Percentiles rank a stretch among this genome's conserved stretches.
Evolutionary conservation across 306 rosid genomes (phyloP).

Genomic region (Dalbergia cultrata): DNA sequence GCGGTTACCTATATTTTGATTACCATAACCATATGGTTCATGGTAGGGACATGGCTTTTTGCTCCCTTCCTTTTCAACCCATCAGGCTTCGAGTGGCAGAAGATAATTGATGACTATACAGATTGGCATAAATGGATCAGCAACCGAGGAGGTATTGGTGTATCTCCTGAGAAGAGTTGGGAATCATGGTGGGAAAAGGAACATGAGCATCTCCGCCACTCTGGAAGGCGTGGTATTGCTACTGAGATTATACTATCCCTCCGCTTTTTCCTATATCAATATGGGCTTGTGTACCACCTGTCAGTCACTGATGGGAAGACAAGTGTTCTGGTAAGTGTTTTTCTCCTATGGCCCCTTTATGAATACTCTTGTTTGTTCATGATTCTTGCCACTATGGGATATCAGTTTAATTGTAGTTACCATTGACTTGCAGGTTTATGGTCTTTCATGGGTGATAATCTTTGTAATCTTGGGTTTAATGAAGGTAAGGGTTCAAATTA

Average conservation of each 20-base stretch:
- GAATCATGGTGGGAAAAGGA: constrained; percentile 99
- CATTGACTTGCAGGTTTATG: constrained; percentile 74
- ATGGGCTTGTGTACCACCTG: constrained; percentile 92
- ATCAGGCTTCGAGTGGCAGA: constrained; percentile 99
- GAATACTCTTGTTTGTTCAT: constrained; percentile 6
- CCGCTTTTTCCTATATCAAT: constrained; percentile 90
- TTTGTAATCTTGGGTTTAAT: constrained; percentile 67
- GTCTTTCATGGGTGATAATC: constrained; percentile 87
- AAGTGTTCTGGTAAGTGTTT: constrained; percentile 70
- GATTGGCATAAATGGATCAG: constrained; percentile 98
- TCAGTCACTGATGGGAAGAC: constrained; percentile 53
- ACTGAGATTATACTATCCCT: constrained; percentile 83
- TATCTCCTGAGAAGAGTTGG: constrained; percentile 85
- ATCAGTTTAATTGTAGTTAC: constrained; percentile 44
- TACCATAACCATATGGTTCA: constrained; percentile 90
- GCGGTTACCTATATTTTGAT: constrained; percentile 72
- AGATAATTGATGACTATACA: constrained; percentile 93
- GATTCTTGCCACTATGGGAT: constrained; percentile 10
- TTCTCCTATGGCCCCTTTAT: constrained; percentile 21
- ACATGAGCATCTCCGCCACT: constrained; percentile 75
- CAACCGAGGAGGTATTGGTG: constrained; percentile 92
- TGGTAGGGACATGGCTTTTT: constrained; percentile 97
- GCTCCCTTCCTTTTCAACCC: constrained; percentile 99
- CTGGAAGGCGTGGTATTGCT: constrained; percentile 75
- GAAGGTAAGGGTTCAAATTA: constrained; percentile 69